These are phyloP conservation scores for Russula abietina DNA, from an alignment of 768 basidiomycete genomes.

Conservation along the genomic window DNA sequence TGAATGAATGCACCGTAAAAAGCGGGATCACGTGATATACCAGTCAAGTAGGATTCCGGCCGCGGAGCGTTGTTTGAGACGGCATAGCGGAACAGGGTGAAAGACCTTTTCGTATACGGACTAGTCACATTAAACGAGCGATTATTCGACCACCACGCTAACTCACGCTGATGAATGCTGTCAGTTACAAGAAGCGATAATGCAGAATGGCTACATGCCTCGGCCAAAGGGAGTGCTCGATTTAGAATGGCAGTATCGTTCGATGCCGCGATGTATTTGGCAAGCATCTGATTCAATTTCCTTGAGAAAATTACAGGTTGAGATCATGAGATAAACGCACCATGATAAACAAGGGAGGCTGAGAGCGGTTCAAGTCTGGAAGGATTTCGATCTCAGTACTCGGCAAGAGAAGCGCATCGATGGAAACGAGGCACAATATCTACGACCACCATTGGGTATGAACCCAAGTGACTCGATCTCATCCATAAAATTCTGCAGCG, in stretches of 20 bases:
- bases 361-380: conserved; percentile 80
- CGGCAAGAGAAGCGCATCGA: neutral
- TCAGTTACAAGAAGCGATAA: neutral
- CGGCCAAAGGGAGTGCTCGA: conserved; percentile 79
- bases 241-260: conserved; percentile 69
- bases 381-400: neutral
- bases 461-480: conserved; percentile 80
- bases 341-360: conserved; percentile 84
- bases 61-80: conserved; percentile 83
- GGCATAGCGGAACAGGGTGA: conserved; percentile 63
- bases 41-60: conserved; percentile 74
- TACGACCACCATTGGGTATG: conserved; percentile 90
- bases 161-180: conserved; percentile 49
- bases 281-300: conserved; percentile 63
- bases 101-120: conserved; percentile 61
- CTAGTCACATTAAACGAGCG: conserved; percentile 62
- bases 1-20: neutral
- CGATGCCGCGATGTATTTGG: conserved; percentile 68
- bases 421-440: conserved; percentile 54
- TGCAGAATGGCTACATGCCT: conserved; percentile 39
- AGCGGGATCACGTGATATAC: conserved; percentile 34
- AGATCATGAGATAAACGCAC: conserved; percentile 34
- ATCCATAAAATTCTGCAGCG: conserved; percentile 94
- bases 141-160: conserved; percentile 77
- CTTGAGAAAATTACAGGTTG: neutral